A percentile compares a stretch with the other conserved stretches of the same genome.
phyloP scores from a whole-genome alignment of 108 stramenopile genomes.

The Nannochloropsis salina region DNA sequence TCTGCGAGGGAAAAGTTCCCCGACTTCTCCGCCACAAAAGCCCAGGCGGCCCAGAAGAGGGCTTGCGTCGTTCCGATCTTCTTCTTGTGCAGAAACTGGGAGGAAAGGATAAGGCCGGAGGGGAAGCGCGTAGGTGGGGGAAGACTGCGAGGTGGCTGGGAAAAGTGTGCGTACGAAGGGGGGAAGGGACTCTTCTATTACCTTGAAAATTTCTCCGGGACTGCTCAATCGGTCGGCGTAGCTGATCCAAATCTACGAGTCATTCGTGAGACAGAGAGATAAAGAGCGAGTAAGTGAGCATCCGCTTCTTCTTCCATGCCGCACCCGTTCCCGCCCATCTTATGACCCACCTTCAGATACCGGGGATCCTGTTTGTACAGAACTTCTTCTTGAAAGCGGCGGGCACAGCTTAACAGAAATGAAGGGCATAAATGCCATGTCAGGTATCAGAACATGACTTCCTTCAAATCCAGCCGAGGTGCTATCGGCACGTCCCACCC shows the following conservation, averaged over 20 bases:
- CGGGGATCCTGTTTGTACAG: conserved; percentile 14
- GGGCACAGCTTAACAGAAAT: background rate
- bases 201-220: conserved; percentile 6
- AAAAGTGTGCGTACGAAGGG: background rate
- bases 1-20: conserved; percentile 20
- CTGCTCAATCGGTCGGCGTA: conserved; percentile 5
- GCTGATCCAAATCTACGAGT: background rate
- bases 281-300: background rate
- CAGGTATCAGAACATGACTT: too few relatives aligned
- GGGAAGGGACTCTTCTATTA: background rate
- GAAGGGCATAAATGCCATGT: background rate
- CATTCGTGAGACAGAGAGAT: background rate
- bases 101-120: background rate
- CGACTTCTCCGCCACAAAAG: background rate
- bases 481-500: background rate
- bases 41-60: conserved; percentile 19
- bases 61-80: background rate
- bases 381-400: background rate
- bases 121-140: background rate
- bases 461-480: background rate
- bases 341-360: background rate
- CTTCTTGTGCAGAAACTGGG: conserved; percentile 20
- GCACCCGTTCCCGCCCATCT: background rate
- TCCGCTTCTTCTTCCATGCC: background rate
- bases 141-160: background rate